Conservation (phyloP, 23 red algal species). For the Gracilaria gracilis region DNA sequence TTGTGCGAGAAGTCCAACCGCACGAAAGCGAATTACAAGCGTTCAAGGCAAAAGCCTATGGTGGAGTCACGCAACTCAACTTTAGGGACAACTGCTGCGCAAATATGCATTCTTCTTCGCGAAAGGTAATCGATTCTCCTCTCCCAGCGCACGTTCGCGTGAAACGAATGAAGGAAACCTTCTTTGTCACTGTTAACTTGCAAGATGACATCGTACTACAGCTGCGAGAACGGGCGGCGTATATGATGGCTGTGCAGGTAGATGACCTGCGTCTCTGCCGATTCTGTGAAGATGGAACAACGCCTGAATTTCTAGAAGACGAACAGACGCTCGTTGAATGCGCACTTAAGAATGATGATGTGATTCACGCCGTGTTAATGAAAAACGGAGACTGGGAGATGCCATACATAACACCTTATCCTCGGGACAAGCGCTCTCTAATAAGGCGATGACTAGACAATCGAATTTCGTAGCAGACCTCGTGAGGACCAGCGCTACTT, state of each 20-base stretch:
- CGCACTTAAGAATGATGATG: slow-evolving; percentile 29
- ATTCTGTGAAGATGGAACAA: slow-evolving; percentile 1
- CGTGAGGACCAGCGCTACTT: background rate
- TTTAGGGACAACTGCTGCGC: too few relatives aligned
- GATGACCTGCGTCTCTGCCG: slow-evolving; percentile 43
- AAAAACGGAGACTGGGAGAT: slow-evolving; percentile 38
- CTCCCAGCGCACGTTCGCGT: slow-evolving; percentile 43
- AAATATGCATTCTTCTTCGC: background rate
- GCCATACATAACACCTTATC: slow-evolving; percentile 27
- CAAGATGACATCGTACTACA: slow-evolving; percentile 36
- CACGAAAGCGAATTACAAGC: too few relatives aligned
- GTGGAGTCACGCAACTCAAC: too few relatives aligned
- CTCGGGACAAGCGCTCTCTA: slow-evolving; percentile 5
- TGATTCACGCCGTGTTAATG: slow-evolving; percentile 15
- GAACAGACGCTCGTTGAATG: slow-evolving; percentile 30
- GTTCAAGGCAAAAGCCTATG: too few relatives aligned
- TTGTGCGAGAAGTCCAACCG: too few relatives aligned
- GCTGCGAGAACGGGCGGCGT: slow-evolving; percentile 12
- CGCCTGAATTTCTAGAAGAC: slow-evolving; percentile 33
- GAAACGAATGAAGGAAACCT: slow-evolving; percentile 40
- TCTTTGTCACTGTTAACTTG: slow-evolving; percentile 44
- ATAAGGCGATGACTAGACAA: slow-evolving; percentile 15
- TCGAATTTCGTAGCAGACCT: background rate
- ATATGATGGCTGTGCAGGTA: slow-evolving; percentile 29
- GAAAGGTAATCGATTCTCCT: background rate